Evolutionary conservation across 495 filamentous ascomycete species (phyloP), one percentile per base, ranked within the genome.

Genomic region (Neurospora intermedia): DNA sequence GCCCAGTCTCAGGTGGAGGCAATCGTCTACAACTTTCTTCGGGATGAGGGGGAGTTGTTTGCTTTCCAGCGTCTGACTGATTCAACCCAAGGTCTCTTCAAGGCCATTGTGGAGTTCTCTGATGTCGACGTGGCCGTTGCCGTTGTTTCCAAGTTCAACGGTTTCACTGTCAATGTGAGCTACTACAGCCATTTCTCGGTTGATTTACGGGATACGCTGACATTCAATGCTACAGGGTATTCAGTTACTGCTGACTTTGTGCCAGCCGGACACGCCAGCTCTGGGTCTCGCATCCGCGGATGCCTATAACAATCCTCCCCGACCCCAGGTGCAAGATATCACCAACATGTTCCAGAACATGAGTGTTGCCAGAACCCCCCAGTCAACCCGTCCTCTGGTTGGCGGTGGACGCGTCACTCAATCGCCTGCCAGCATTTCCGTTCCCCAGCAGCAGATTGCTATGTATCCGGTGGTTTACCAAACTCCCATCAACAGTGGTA

Each of bases 51-150:
- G 5, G 83, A 86, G 69, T 77, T 93, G 4, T 84, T 83, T 75
- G 84, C 87, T 1, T 87, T 88, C 70, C 82, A 86, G 71, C 74
- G 77, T 7, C 69, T 78, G 15, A 80, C 83, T 13, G 78, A 82
- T 42, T 81, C 79, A 39, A 73, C 77, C 18, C 54, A 66, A 38
- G 54, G 54, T 35, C 27, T 66, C 27, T 81, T 84, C 71, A 80
- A 77, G 35, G 83, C 85, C 11, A 69, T 86, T 71, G 83, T 78
- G 10, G 91, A 93, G 74, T 93, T 86, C 77, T 86, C 81, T 69
- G 87, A 91, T 69, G 80, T 79, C 69, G 76, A 82, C 11, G 74
- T 77, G 70, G 80, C 84, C 31, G 27, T 82, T 15, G 72, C 75
- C 2, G 82, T 80, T 16, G 78, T 83, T 6, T 71, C 77, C 3